These are phyloP conservation scores for Fusarium papillatum DNA, from an alignment of 2,329 filamentous ascomycete genomes.

Conservation along the genomic window DNA sequence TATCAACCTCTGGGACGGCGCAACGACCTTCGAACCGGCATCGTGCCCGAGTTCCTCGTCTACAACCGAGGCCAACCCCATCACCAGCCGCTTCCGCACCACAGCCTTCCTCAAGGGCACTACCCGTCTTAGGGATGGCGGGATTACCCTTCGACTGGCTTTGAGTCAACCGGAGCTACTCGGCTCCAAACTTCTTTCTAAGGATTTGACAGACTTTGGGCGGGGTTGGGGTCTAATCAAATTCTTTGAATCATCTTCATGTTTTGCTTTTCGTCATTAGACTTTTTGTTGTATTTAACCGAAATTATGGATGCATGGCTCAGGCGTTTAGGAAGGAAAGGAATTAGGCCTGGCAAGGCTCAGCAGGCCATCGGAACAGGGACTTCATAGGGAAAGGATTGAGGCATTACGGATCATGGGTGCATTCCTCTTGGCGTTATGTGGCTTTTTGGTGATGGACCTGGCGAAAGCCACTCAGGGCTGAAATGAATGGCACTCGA, in stretches of 20 bases:
- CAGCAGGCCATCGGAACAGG: constrained; percentile 22
- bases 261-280: constrained; percentile 30
- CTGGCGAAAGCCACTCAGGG: neutral
- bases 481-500: neutral
- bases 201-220: constrained; percentile 11
- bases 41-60: constrained; percentile 74
- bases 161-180: neutral
- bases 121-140: constrained; percentile 52
- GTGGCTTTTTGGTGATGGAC: constrained; percentile 21
- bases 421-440: constrained; percentile 38
- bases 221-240: constrained; percentile 8
- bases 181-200: constrained; percentile 5
- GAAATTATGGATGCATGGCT: constrained; percentile 43
- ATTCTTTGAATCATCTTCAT: constrained; percentile 26
- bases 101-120: constrained; percentile 47
- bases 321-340: constrained; percentile 47
- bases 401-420: constrained; percentile 19
- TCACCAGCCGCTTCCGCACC: constrained; percentile 43
- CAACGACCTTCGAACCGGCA: constrained; percentile 76
- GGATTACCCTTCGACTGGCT: constrained; percentile 22
- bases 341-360: constrained; percentile 19
- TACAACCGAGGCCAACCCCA: constrained; percentile 51
- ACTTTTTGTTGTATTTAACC: constrained; percentile 42
- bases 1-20: constrained; percentile 83
- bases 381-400: constrained; percentile 24